Evolutionary conservation across 768 basidiomycete species (phyloP), one percentile per base, ranked within the genome.

Genomic region (Rhodotorula diobovata): DNA sequence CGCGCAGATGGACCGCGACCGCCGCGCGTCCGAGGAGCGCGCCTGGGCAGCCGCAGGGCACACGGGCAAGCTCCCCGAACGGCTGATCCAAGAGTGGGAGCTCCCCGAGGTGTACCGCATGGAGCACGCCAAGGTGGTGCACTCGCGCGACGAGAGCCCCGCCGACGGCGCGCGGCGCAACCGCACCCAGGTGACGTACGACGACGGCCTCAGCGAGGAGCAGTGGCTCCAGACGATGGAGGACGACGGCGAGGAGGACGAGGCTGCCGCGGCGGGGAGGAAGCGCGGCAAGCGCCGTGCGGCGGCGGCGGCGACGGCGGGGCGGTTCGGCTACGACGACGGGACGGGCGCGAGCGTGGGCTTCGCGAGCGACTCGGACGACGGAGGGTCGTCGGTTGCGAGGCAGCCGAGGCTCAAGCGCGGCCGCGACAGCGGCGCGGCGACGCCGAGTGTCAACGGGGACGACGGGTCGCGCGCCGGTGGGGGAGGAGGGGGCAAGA

Each of bases 141-240:
- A 68, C 39, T 76, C 78, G 10, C 57, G 54, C 60, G 43, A 46
- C 30, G 51, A 67, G 21, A 58, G 39, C 20, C 60, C 65, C 28
- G 50, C 50, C 7, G 72, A 76, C 58, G 80, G 87, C 14, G 83
- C 80, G 21, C 81, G 85, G 55, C 81, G 81, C 50, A 76, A 82
- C 69, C 85, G 92, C 74, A 90, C 87, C 68, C 85, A 89, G 55
- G 91, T 98, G 71, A 89, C 87, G 78, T 98, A 98, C 78, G 94
- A 89, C 69, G 95, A 97, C 78, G 93, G 93, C 25, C 84, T 98
- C 66, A 89, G 87, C 63, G 95, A 98, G 76, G 95, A 96, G 78
- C 89, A 93, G 75, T 96, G 92, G 89, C 87, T 91, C 85, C 90
- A 85, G 57, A 89, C 89, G 78, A 69, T 71, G 32, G 73, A 74